Percentiles rank a stretch among this genome's conserved stretches.
These are phyloP conservation scores for Scheffersomyces lignicola DNA, from an alignment of 1,139 yeast genomes.

Conservation along the genomic window DNA sequence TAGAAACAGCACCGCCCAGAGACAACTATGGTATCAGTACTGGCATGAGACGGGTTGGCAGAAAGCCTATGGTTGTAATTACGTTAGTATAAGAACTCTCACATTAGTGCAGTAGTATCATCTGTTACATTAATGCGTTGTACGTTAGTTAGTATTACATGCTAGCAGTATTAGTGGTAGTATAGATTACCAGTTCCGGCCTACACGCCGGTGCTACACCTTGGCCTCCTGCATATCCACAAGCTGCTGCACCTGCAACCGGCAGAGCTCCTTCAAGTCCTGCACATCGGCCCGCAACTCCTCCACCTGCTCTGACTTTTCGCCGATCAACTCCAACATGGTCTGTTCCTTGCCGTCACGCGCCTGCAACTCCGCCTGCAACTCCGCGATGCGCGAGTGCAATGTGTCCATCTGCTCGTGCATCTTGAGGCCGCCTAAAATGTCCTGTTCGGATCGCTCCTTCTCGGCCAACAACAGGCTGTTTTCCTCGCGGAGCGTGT, in stretches of 20 bases:
- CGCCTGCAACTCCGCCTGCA: conserved; percentile 37
- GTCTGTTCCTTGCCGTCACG: conserved; percentile 52
- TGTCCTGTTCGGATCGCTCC: conserved; percentile 65
- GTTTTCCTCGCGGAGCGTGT: conserved; percentile 65
- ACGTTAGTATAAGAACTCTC: too few relatives aligned
- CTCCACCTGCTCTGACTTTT: conserved; percentile 81
- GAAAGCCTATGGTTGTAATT: too few relatives aligned
- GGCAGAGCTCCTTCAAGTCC: conserved; percentile 81
- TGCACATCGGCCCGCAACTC: conserved; percentile 86
- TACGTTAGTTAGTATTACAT: too few relatives aligned
- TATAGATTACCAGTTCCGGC: too few relatives aligned
- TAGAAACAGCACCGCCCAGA: too few relatives aligned
- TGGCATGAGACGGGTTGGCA: too few relatives aligned
- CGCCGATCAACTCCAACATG: conserved; percentile 78
- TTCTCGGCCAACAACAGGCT: conserved; percentile 55
- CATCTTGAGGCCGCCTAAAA: conserved; percentile 45
- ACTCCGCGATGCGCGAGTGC: conserved; percentile 30
- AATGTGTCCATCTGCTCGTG: conserved; percentile 49
- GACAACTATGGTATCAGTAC: too few relatives aligned
- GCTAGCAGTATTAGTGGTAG: too few relatives aligned
- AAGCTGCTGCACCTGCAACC: conserved; percentile 83
- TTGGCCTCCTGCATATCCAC: conserved; percentile 56
- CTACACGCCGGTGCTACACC: conserved; percentile 6
- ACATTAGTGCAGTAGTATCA: too few relatives aligned
- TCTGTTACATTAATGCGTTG: too few relatives aligned